Base-by-base conservation (phyloP, 257 asterid genomes). In the Gynochthodes officinalis region DNA sequence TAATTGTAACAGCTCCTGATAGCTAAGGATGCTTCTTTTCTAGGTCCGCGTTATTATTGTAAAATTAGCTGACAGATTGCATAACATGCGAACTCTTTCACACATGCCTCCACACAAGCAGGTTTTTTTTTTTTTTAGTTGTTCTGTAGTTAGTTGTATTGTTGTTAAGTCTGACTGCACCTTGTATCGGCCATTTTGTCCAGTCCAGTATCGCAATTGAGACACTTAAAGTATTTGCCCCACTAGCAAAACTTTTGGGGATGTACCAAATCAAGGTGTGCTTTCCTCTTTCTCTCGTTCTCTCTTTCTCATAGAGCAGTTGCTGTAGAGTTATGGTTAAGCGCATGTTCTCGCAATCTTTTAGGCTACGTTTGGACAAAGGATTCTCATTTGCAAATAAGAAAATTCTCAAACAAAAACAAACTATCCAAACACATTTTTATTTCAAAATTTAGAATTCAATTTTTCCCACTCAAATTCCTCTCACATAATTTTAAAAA, bases 81-180 rank as follows among this genome's bases (percentile, higher is more conserved):
- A 93, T 80, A 93, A 93, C 86, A 93, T 93, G 98, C 87, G 97
- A 66, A 93, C 98, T 67, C 97, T 93, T 79, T 82, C 95, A 23
- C 97, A 93, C 86, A 93, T 93, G 98, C 98, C 97, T 85, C 95
- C 97, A 50, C 95, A 93, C 81, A 93, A 93, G 84, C 97, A 93
- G 96, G 98, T 90, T 37, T 64, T 76, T 80, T 61, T 74, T 42
- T 62, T 55, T 35, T 25, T 46, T 48, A 54, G n/a, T 70, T 74
- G 21, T 76, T 21, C 14, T 23, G 68, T 72, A 69, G 50, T 46
- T 39, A 32, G 57, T 64, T 78, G 74, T 55, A 66, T 62, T 73
- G 49, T 60, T 11, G n/a, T 62, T 19, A 67, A 58, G 73, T 63
- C 79, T 76, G 53, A 66, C 35, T 48, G 14, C 69, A 32, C 50